Percentiles rank a stretch among this genome's conserved stretches.
phyloP scores from a whole-genome alignment of 192 early-diverging fungal genomes.

The Dispira simplex region DNA sequence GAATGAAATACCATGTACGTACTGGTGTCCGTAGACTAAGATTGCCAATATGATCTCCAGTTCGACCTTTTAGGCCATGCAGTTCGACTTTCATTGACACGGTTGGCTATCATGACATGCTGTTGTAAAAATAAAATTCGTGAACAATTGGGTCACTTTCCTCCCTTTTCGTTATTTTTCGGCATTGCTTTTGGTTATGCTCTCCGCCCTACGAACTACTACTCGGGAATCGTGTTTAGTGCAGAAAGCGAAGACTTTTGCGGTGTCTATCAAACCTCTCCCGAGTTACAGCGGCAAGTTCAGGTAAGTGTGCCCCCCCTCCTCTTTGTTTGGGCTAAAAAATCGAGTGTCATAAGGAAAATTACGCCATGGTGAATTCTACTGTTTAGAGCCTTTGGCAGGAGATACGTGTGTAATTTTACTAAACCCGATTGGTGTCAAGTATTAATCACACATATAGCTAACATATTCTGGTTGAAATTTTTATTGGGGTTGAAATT shows the following conservation, averaged over 20 bases:
- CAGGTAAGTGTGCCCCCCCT: slow-evolving; percentile 2
- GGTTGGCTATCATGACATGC: neutral
- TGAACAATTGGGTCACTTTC: neutral
- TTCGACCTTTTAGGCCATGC: neutral
- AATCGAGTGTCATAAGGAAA: neutral
- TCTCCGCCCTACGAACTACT: too few species aligned
- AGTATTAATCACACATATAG: neutral
- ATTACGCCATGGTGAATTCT: neutral
- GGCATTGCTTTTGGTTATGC: too few species aligned
- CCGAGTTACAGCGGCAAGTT: slow-evolving; percentile 6
- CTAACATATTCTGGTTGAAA: neutral
- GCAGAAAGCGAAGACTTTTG: neutral
- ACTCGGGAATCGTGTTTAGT: too few species aligned
- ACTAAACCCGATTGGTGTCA: neutral
- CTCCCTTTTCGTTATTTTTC: neutral
- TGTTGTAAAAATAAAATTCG: neutral
- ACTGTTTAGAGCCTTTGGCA: too few species aligned
- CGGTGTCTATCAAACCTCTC: neutral
- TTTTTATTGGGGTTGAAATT: neutral
- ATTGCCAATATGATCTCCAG: neutral
- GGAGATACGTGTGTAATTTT: neutral
- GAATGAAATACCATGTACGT: neutral
- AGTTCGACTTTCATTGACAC: neutral
- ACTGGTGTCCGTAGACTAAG: too few species aligned
- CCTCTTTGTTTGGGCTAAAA: neutral